Conservation (phyloP, 805 yeast genomes). For the Candida bentonensis region DNA sequence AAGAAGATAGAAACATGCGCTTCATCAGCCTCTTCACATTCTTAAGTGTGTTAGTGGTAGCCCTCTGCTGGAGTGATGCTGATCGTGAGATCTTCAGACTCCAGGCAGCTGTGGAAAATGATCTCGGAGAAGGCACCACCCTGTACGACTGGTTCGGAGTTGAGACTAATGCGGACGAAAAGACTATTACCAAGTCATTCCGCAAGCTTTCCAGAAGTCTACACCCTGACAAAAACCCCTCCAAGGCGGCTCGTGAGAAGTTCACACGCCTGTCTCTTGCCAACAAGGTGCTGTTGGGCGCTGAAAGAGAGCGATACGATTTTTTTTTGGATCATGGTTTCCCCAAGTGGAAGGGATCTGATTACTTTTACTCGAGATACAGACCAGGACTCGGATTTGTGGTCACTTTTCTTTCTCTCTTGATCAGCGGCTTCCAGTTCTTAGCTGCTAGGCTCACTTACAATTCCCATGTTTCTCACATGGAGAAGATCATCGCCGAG, state of each 20-base stretch:
- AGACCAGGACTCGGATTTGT: slow-evolving; percentile 51
- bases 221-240: slow-evolving; percentile 75
- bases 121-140: slow-evolving; percentile 45
- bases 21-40: not conserved
- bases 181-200: slow-evolving; percentile 29
- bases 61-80: slow-evolving; percentile 36
- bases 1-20: not conserved
- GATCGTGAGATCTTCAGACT: slow-evolving; percentile 74
- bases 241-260: slow-evolving; percentile 42
- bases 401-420: slow-evolving; percentile 32
- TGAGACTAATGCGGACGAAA: slow-evolving; percentile 12
- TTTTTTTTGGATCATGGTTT: slow-evolving; percentile 73
- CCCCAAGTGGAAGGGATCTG: slow-evolving; percentile 66
- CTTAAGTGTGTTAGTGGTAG: slow-evolving; percentile 8
- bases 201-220: slow-evolving; percentile 53
- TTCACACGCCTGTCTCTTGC: slow-evolving; percentile 69
- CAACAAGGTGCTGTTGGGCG: slow-evolving; percentile 55
- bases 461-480: slow-evolving; percentile 41
- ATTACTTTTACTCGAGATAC: slow-evolving; percentile 47
- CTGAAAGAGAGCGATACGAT: slow-evolving; percentile 63
- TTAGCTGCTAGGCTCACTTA: slow-evolving; percentile 39
- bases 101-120: slow-evolving; percentile 46
- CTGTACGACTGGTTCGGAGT: slow-evolving; percentile 50
- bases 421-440: slow-evolving; percentile 46
- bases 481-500: slow-evolving; percentile 22